A percentile compares a stretch with the other conserved stretches of the same genome.
Evolutionary conservation across 805 yeast species (phyloP).

Genomic region (Debaryomyces hansenii): DNA sequence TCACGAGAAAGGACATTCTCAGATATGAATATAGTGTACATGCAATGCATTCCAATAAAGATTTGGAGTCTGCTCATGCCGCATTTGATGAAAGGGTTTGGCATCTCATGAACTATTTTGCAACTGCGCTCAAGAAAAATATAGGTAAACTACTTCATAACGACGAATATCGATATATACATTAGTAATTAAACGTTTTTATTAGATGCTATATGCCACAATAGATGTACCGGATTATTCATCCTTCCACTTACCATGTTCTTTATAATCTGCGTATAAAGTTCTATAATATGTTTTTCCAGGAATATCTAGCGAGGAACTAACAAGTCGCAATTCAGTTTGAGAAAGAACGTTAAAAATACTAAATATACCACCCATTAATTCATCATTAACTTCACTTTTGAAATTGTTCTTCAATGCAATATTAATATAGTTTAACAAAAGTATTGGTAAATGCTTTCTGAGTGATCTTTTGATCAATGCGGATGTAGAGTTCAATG

Average conservation of each 20-base stretch:
- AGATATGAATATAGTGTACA: constrained; percentile 53
- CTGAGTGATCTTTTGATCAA: constrained; percentile 61
- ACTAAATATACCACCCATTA: constrained; percentile 58
- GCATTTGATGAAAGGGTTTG: constrained; percentile 35
- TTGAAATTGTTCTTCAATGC: constrained; percentile 53
- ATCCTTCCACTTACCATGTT: constrained; percentile 80
- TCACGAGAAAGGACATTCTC: constrained; percentile 82
- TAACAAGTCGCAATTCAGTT: constrained; percentile 62
- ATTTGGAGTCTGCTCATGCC: constrained; percentile 13
- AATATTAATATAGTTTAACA: constrained; percentile 57
- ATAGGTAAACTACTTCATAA: constrained; percentile 30
- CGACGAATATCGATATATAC: constrained; percentile 26
- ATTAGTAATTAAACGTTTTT: constrained; percentile 1
- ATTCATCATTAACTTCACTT: constrained; percentile 43
- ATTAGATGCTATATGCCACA: not conserved
- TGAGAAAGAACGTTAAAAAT: constrained; percentile 70
- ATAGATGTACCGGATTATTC: constrained; percentile 23
- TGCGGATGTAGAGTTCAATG: constrained; percentile 55
- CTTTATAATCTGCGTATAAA: constrained; percentile 70
- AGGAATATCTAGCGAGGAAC: constrained; percentile 63
- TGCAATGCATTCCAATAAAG: constrained; percentile 14
- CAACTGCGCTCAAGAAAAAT: constrained; percentile 18
- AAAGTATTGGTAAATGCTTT: constrained; percentile 57
- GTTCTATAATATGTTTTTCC: constrained; percentile 68
- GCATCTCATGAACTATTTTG: constrained; percentile 26